A percentile compares a stretch with the other conserved stretches of the same genome.
These are phyloP conservation scores for Astragalus glycyphyllos DNA, from an alignment of 306 rosid genomes.

Conservation along the genomic window DNA sequence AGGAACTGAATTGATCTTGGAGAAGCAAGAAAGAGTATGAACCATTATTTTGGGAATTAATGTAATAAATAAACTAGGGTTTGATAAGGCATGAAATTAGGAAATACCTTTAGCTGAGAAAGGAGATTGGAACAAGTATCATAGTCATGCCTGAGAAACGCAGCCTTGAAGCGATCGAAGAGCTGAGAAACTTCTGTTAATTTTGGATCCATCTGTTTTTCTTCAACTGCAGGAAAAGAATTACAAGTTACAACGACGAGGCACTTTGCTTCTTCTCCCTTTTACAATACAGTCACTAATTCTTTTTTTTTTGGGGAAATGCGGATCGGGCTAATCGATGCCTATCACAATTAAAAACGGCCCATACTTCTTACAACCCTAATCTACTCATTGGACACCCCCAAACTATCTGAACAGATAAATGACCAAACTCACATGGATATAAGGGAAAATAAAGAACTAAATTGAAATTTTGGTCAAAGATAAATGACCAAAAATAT, in stretches of 20 bases:
- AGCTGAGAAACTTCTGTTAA: constrained; percentile 72
- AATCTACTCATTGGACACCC: no score
- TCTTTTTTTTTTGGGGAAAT: no score
- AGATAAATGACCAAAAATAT: no score
- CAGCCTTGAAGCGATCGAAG: constrained; percentile 86
- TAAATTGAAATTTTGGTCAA: no score
- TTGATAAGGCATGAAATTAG: constrained; percentile 19
- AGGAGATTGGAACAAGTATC: constrained; percentile 56
- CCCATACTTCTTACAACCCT: no score
- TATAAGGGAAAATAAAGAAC: no score
- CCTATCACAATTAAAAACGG: no score
- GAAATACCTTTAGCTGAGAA: constrained; percentile 78
- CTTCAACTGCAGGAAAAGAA: background rate
- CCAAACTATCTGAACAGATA: no score
- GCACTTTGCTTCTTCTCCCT: no score
- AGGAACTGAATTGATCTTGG: constrained; percentile 12
- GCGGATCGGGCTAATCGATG: no score
- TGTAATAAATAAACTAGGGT: constrained; percentile 48
- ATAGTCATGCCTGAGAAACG: constrained; percentile 65
- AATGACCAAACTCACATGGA: no score
- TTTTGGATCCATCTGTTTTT: constrained; percentile 74
- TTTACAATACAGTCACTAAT: no score
- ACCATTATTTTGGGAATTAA: background rate
- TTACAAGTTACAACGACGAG: background rate
- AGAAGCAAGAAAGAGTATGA: background rate